Evolutionary conservation across 2,329 filamentous ascomycete species (phyloP).

Genomic region (Amylocarpus encephaloides): DNA sequence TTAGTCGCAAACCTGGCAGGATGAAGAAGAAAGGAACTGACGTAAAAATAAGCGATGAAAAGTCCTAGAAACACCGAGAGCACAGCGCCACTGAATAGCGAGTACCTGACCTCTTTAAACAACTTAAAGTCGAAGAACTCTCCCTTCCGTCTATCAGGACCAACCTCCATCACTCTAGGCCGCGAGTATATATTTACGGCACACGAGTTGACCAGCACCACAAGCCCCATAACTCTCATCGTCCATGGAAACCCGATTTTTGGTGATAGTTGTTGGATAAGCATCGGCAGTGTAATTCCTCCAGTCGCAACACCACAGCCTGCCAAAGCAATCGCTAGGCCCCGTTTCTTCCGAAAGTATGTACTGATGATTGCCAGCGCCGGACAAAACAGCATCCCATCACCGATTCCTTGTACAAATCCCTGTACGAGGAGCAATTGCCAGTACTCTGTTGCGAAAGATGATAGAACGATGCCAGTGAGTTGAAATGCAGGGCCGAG

Average conservation of each 20-base stretch:
- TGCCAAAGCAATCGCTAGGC: slow-evolving; percentile 30
- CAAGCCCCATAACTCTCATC: slow-evolving; percentile 40
- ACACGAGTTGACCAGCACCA: slow-evolving; percentile 19
- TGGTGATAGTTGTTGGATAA: slow-evolving; percentile 33
- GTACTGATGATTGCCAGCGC: slow-evolving; percentile 30
- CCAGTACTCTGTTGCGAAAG: slow-evolving; percentile 32
- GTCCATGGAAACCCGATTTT: slow-evolving; percentile 38
- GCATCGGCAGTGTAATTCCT: slow-evolving; percentile 37
- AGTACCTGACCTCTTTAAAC: not conserved
- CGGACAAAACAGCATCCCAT: slow-evolving; percentile 35
- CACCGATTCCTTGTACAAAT: slow-evolving; percentile 34
- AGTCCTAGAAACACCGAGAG: slow-evolving; percentile 1
- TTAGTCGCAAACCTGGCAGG: slow-evolving; percentile 26
- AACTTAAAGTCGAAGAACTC: not conserved
- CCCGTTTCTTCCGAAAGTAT: slow-evolving; percentile 16
- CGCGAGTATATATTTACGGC: not conserved
- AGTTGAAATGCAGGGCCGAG: slow-evolving; percentile 14
- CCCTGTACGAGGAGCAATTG: slow-evolving; percentile 38
- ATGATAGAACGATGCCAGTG: slow-evolving; percentile 33
- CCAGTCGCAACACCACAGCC: slow-evolving; percentile 31
- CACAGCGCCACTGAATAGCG: not conserved
- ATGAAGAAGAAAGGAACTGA: not conserved
- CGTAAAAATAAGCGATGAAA: slow-evolving; percentile 2
- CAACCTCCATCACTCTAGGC: not conserved
- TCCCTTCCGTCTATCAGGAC: not conserved